Evolutionary conservation across 768 basidiomycete genomes (phyloP).

Genomic region (Steccherinum ochraceum): DNA sequence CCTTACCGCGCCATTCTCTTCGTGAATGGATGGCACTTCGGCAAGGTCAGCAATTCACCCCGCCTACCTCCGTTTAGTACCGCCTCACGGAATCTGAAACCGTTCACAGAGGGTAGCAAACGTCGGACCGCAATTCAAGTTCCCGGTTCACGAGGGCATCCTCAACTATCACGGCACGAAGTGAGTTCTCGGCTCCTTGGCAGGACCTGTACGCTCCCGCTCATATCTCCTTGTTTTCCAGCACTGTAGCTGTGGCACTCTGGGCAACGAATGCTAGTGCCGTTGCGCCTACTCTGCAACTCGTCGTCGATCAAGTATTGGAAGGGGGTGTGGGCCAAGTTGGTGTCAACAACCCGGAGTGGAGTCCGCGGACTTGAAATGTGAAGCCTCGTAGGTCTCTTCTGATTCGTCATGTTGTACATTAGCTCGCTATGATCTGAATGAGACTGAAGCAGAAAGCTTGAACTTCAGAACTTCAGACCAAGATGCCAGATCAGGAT

Average conservation of each 20-base stretch:
- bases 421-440: too few relatives aligned
- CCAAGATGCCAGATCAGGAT: too few relatives aligned
- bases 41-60: conserved; percentile 47
- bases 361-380: conserved; percentile 26
- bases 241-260: conserved; percentile 46
- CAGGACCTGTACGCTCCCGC: too few relatives aligned
- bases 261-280: conserved; percentile 55
- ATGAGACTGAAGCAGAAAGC: too few relatives aligned
- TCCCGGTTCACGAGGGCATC: conserved; percentile 82
- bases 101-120: conserved; percentile 24
- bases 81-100: not conserved
- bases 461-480: not conserved
- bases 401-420: too few relatives aligned
- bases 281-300: conserved; percentile 44
- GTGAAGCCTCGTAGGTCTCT: too few relatives aligned
- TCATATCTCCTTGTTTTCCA: conserved; percentile 3
- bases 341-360: conserved; percentile 50
- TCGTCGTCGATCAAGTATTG: conserved; percentile 49
- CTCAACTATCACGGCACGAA: conserved; percentile 66
- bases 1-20: conserved; percentile 70
- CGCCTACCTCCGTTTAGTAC: too few relatives aligned
- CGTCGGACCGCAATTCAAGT: conserved; percentile 59
- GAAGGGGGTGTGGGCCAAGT: conserved; percentile 64
- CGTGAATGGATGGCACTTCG: conserved; percentile 90
- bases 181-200: conserved; percentile 31